A percentile compares a stretch with the other conserved stretches of the same genome.
Evolutionary conservation across 1,284 basidiomycete genomes (phyloP).

Genomic region (Sphagnurus paluster): DNA sequence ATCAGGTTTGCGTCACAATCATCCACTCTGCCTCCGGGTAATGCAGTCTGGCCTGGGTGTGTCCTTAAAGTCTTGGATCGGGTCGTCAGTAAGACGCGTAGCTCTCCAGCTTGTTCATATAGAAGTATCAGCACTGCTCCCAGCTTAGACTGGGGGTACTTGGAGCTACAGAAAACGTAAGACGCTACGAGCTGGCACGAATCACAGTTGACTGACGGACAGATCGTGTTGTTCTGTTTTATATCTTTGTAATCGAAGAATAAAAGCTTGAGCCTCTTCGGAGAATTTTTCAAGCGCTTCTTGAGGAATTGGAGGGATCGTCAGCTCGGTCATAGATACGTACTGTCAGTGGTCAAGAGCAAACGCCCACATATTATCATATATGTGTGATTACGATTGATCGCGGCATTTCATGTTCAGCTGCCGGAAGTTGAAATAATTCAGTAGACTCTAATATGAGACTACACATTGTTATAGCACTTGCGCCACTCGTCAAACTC

Average conservation of each 20-base stretch:
- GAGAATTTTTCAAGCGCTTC: constrained; percentile 30
- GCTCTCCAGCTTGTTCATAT: constrained; percentile 62
- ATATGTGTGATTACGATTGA: no score
- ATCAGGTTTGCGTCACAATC: constrained; percentile 60
- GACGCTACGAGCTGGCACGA: constrained; percentile 12
- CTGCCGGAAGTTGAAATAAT: no score
- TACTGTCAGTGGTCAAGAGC: no score
- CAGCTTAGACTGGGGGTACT: constrained; percentile 45
- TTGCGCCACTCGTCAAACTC: no score
- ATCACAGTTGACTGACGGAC: constrained; percentile 46
- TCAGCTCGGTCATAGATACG: constrained; percentile 11
- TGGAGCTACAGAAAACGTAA: constrained; percentile 36
- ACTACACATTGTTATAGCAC: no score
- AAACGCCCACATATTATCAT: no score
- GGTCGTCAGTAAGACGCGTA: constrained; percentile 82
- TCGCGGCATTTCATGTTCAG: no score
- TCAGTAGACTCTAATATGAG: no score
- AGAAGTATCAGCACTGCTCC: constrained; percentile 81
- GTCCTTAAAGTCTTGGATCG: constrained; percentile 75
- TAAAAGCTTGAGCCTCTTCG: constrained; percentile 33
- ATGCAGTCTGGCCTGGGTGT: constrained; percentile 78
- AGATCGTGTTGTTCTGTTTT: constrained; percentile 45
- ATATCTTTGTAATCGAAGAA: constrained; percentile 44
- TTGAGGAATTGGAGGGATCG: constrained; percentile 19
- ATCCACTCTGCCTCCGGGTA: constrained; percentile 85